These are phyloP conservation scores for Pseudopithomyces chartarum DNA, from an alignment of 2,329 filamentous ascomycete genomes.

Conservation along the genomic window DNA sequence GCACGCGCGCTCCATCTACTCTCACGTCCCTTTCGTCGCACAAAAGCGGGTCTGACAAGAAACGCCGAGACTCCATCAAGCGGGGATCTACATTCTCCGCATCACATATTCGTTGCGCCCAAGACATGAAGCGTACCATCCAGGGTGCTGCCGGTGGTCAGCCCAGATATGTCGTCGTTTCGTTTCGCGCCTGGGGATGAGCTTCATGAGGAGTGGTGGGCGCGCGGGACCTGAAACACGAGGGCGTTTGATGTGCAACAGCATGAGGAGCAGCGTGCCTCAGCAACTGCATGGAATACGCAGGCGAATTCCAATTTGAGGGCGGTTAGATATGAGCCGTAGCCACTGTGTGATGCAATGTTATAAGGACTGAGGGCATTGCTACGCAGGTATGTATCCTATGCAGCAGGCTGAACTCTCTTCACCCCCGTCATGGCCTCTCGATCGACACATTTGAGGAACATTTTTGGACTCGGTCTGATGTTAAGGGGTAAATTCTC, in stretches of 20 bases:
- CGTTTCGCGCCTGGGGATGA: slow-evolving; percentile 2
- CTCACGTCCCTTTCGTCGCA: slow-evolving; percentile 25
- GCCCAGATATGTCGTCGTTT: slow-evolving; percentile 4
- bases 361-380: not conserved
- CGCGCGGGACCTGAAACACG: slow-evolving; percentile 5
- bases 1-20: slow-evolving; percentile 19
- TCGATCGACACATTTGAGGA: no score
- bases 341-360: not conserved
- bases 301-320: not conserved
- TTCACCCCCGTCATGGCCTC: no score
- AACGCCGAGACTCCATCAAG: slow-evolving; percentile 13
- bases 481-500: no score
- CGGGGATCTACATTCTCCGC: slow-evolving; percentile 23
- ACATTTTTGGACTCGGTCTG: no score
- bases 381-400: no score
- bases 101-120: not conserved
- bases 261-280: slow-evolving; percentile 9
- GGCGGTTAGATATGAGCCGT: not conserved
- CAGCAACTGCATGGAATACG: slow-evolving; percentile 4
- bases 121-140: slow-evolving; percentile 1
- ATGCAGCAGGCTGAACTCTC: not conserved
- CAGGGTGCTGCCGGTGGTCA: not conserved
- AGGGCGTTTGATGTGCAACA: slow-evolving; percentile 11
- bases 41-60: slow-evolving; percentile 14
- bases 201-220: slow-evolving; percentile 3